Base-by-base conservation (phyloP, 1,139 yeast species). In the Yamadazyma conglobata region DNA sequence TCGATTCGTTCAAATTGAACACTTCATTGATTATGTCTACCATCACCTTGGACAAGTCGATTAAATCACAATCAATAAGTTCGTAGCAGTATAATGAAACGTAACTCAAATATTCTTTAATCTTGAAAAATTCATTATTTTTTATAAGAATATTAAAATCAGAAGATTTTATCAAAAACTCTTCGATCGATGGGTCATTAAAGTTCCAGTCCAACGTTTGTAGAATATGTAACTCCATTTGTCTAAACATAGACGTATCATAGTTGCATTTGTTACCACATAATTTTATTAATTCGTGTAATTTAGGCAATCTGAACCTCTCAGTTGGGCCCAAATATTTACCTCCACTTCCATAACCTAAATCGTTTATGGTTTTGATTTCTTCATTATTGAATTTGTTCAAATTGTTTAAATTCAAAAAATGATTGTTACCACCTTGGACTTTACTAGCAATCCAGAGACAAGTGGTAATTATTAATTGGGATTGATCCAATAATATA, bases 341-440 rank as follows among this genome's bases (percentile, higher is more conserved):
- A 10, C 81, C 82, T 25, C 84, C 83, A 23, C 56, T 45, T 3
- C 73, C 73, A 44, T 64, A 65, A 26, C 72, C 73, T 38, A 66
- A 55, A 42, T 67, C 73, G 39, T 47, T 52, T 29, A 67, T 64
- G 27, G 69, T 60, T 38, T 52, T 55, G 20, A 64, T 52, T 24
- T 52, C 48, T n/a, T 16, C 25, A 6, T 17, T 13, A 30, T 47
- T 47, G 16, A 53, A 42, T 39, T 58, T 58, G 24, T 56, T 60
- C 22, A 55, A 39, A 36, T 63, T 60, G 30, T 40, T 48, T 39
- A 65, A 64, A 52, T 77, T 77, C 35, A 77, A 71, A 43, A 77
- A 76, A 55, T 79, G 87, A 46, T 77, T 77, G 50, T 80, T 78
- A 19, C 87, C 87, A 27, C 87, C 87, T 53, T 70, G 73, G 3